Evolutionary conservation across 306 rosid genomes (phyloP).

Genomic region (Morella rubra): DNA sequence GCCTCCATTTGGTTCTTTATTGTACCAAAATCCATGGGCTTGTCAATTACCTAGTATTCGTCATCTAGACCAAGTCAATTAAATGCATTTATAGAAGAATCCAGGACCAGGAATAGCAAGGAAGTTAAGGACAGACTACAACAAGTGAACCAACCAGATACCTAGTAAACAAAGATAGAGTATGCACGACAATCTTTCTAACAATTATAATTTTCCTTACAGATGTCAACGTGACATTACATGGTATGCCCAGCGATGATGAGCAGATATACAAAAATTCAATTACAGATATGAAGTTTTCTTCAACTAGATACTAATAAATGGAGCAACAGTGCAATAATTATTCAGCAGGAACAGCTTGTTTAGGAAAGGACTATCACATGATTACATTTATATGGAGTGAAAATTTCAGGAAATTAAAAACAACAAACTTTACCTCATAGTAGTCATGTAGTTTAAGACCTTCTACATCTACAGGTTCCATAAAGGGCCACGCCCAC

Average conservation of each 20-base stretch:
- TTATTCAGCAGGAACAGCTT: background rate
- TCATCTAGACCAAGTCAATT: conserved; percentile 28
- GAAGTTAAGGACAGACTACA: background rate
- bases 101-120: conserved; percentile 2
- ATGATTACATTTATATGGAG: background rate
- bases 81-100: conserved; percentile 18
- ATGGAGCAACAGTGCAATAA: background rate
- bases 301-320: background rate
- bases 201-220: background rate
- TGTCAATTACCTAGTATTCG: conserved; percentile 74
- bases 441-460: conserved; percentile 84
- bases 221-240: background rate
- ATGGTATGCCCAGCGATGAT: conserved; percentile 5
- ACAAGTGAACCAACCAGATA: background rate
- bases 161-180: background rate
- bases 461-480: conserved; percentile 92
- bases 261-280: background rate
- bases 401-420: conserved; percentile 7
- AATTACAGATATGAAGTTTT: background rate
- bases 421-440: conserved; percentile 51
- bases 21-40: conserved; percentile 94
- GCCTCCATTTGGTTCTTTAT: conserved; percentile 90
- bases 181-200: background rate
- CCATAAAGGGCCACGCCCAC: conserved; percentile 94
- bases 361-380: background rate